These are phyloP conservation scores for Ophiostoma novo-ulmi DNA, from an alignment of 2,329 filamentous ascomycete genomes.

Conservation along the genomic window DNA sequence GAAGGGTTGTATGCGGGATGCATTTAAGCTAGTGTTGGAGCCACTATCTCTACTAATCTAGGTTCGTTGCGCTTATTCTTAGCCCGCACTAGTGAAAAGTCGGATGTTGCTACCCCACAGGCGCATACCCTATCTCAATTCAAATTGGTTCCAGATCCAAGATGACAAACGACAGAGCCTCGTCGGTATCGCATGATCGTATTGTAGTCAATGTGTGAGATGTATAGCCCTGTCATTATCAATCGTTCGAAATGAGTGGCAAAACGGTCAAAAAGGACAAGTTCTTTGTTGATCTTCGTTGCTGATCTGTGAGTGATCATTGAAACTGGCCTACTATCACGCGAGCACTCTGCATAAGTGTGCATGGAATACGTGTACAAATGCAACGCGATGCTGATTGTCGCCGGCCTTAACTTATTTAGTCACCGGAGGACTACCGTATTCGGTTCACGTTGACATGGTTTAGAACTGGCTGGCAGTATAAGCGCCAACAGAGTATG, in stretches of 20 bases:
- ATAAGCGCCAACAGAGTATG: background rate
- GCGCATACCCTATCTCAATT: background rate
- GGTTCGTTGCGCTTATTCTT: background rate
- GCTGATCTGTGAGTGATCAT: background rate
- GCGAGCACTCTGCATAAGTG: background rate
- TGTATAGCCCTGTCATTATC: background rate
- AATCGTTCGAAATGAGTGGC: too few relatives aligned
- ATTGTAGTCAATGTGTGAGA: background rate
- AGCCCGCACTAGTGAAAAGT: background rate
- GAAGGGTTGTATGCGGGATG: background rate
- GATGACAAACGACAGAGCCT: background rate
- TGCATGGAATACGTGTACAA: conserved; percentile 11
- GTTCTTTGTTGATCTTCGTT: background rate
- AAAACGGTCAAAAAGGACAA: too few relatives aligned
- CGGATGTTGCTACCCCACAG: background rate
- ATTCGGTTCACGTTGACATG: background rate
- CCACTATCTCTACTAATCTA: background rate
- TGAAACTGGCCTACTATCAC: background rate
- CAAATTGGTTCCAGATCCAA: background rate
- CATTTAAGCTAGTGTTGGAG: too few relatives aligned
- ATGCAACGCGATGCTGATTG: background rate
- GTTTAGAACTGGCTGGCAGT: background rate
- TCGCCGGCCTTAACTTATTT: background rate
- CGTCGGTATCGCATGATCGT: background rate
- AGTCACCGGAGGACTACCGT: background rate